These are phyloP conservation scores for Themeda triandra DNA, from an alignment of 176 grass and related monocot genomes.

Conservation along the genomic window DNA sequence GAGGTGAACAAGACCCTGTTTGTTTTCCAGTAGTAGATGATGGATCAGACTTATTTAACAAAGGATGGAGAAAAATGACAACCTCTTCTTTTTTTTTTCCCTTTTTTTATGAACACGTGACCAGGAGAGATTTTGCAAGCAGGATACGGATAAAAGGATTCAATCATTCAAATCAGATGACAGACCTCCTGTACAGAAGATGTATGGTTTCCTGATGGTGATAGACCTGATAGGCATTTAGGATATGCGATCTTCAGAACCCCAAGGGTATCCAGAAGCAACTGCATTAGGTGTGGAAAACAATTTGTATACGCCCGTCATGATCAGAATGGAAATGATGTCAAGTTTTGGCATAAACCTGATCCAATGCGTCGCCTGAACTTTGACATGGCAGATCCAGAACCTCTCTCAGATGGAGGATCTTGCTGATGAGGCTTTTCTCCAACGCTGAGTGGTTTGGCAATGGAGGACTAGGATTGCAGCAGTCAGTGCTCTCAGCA, in stretches of 20 bases:
- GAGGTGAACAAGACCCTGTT: slow-evolving; percentile 34
- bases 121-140: neutral
- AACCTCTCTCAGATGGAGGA: slow-evolving; percentile 5
- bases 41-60: neutral
- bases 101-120: neutral
- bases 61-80: neutral
- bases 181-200: slow-evolving; percentile 11
- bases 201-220: slow-evolving; percentile 20
- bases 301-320: neutral
- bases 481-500: neutral
- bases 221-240: slow-evolving; percentile 34
- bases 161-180: neutral
- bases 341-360: slow-evolving; percentile 20
- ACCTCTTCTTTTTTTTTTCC: neutral
- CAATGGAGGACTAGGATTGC: neutral
- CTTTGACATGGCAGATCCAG: slow-evolving; percentile 8
- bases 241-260: slow-evolving; percentile 39
- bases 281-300: slow-evolving; percentile 11
- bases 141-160: neutral
- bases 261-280: slow-evolving; percentile 34
- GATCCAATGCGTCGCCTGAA: neutral
- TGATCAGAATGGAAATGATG: neutral
- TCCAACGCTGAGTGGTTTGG: neutral
- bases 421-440: neutral
- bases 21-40: slow-evolving; percentile 10